A percentile compares a stretch with the other conserved stretches of the same genome.
phyloP scores from a whole-genome alignment of 495 filamentous ascomycete genomes.

The Penicillium bovifimosum region DNA sequence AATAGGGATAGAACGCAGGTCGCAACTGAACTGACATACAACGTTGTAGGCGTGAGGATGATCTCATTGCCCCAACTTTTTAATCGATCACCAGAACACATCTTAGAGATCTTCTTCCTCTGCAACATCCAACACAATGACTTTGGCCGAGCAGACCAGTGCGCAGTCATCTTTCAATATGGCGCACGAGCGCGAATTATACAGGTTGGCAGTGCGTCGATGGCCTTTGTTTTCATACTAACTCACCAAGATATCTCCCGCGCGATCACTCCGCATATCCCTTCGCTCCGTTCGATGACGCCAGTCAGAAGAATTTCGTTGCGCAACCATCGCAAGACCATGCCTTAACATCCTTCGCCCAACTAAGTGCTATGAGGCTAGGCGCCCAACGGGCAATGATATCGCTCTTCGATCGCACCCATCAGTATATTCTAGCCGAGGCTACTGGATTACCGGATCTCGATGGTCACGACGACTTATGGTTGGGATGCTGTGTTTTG shows the following conservation, averaged over 20 bases:
- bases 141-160: too few relatives aligned
- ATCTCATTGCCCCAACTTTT: too few relatives aligned
- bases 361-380: constrained; percentile 51
- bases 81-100: too few relatives aligned
- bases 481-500: constrained; percentile 39
- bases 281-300: constrained; percentile 18
- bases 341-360: constrained; percentile 55
- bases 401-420: constrained; percentile 51
- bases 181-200: constrained; percentile 10
- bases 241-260: constrained; percentile 23
- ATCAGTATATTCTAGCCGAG: constrained; percentile 57
- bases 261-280: constrained; percentile 8
- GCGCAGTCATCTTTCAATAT: too few relatives aligned
- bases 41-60: too few relatives aligned
- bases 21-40: too few relatives aligned
- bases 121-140: too few relatives aligned
- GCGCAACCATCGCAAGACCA: constrained; percentile 43
- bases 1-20: too few relatives aligned
- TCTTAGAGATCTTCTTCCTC: too few relatives aligned
- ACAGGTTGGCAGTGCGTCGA: not conserved
- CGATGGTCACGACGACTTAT: constrained; percentile 28
- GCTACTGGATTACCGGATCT: constrained; percentile 35
- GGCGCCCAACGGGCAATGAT: constrained; percentile 48
- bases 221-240: not conserved
- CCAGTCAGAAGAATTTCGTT: constrained; percentile 4